A percentile compares a stretch with the other conserved stretches of the same genome.
Evolutionary conservation across 306 rosid species (phyloP).

Genomic region (Datisca glomerata): DNA sequence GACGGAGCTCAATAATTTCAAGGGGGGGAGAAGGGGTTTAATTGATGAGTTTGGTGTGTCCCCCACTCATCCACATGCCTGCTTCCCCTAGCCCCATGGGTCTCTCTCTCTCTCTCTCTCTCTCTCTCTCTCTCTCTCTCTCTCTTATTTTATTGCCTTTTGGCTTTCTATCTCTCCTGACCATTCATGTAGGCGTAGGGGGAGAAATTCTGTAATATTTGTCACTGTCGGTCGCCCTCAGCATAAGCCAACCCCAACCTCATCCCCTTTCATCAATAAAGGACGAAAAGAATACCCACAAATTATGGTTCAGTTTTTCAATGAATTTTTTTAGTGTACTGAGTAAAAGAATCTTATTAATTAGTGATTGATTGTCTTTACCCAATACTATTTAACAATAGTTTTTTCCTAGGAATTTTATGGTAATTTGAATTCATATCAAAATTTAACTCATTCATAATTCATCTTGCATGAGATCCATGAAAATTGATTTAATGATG

Average conservation of each 20-base stretch:
- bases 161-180: conserved; percentile 10
- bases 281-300: neutral
- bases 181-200: conserved; percentile 20
- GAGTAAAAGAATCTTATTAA: too few species aligned
- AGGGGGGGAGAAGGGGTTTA: conserved; percentile 9
- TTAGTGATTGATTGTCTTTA: too few species aligned
- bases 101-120: conserved; percentile 23
- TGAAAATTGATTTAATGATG: too few species aligned
- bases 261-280: conserved; percentile 13
- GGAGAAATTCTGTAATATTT: conserved; percentile 14
- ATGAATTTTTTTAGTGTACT: too few species aligned
- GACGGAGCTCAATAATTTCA: conserved; percentile 32
- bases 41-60: conserved; percentile 32
- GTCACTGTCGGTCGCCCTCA: conserved; percentile 51
- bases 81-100: conserved; percentile 59
- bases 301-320: neutral
- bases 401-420: too few species aligned
- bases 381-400: too few species aligned
- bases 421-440: too few species aligned
- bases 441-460: too few species aligned
- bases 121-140: neutral
- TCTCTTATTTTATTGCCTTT: conserved; percentile 4
- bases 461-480: too few species aligned
- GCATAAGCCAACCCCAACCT: conserved; percentile 42
- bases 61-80: conserved; percentile 80